Percentiles rank a stretch among this genome's conserved stretches.
Evolutionary conservation across 83 land plant genomes (phyloP).

Genomic region (Diphasiastrum complanatum): DNA sequence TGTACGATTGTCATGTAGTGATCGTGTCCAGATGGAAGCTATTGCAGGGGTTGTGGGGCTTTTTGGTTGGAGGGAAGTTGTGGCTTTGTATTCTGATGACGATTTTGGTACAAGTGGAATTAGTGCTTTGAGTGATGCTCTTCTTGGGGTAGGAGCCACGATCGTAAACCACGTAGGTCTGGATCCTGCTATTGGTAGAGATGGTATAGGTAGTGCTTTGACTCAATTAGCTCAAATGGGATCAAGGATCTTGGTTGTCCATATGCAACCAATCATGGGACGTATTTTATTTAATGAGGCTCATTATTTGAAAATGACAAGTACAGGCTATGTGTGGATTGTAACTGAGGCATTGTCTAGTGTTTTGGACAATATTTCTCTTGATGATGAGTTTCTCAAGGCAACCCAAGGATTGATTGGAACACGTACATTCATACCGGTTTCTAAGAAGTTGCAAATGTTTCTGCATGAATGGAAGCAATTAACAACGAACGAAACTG

Average conservation of each 20-base stretch:
- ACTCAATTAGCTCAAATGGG: no score
- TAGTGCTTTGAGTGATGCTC: not conserved
- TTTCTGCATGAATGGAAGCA: not conserved
- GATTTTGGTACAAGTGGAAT: no score
- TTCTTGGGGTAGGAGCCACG: not conserved
- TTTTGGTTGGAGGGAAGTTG: conserved; percentile 15
- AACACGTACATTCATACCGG: not conserved
- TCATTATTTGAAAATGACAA: conserved; percentile 1
- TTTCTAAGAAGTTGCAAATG: not conserved
- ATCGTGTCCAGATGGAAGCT: conserved; percentile 13
- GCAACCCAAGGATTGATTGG: conserved; percentile 14
- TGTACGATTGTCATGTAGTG: conserved; percentile 4
- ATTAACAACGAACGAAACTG: not conserved
- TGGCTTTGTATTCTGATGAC: no score
- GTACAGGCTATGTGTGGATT: conserved; percentile 15
- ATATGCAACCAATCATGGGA: conserved; percentile 3
- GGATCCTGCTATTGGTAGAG: conserved; percentile 9
- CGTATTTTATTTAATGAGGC: not conserved
- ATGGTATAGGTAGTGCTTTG: no score
- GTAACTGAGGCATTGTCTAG: no score
- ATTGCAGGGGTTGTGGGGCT: conserved; percentile 1
- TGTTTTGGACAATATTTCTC: not conserved
- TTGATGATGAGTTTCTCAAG: not conserved
- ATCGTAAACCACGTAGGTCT: conserved; percentile 1
- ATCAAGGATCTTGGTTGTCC: no score